Base-by-base conservation (phyloP, 192 early-diverging fungal genomes). In the Entomortierella beljakovae region DNA sequence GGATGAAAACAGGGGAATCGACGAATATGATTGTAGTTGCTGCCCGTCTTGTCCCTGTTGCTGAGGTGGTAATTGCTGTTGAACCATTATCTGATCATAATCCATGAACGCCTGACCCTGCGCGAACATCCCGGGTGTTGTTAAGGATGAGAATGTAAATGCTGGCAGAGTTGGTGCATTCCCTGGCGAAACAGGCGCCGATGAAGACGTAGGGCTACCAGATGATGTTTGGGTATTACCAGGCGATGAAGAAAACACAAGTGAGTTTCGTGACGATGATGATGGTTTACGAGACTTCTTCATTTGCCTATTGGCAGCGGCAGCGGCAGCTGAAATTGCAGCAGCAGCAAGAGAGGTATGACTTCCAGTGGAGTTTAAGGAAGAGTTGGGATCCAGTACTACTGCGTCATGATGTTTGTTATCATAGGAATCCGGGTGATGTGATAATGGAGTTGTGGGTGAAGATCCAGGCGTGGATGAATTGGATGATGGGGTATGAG, bases 81-180 rank as follows among this genome's bases (percentile, higher is more conserved):
- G 63, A 0, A 33, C 16, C 43, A 64, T 50, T 42, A 62, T 60
- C 31, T 60, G 66, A 0, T 70, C 75, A 70, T 59, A 70, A 10
- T 68, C 65, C 59, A 64, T 64, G 29, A 79, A 79, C 2, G 75
- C 61, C 22, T 79, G 75, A 3, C 75, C 75, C 16, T 69, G 34
- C 16, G 62, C 60, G 65, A 79, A 79, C 75, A 79, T 79, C 0
- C 75, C 75, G 7, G 75, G 75, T 1, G 68, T 65, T 10, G 75
- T 64, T 25, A 79, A 34, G 1, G 75, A 79, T 1, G 67, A 69
- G 37, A 79, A 79, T 11, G 61, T 46, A 29, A 79, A 70, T 34
- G 38, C 10, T 22, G 46, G 29, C 13, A 61, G 61, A 2, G 60
- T 53, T 20, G 38, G 32, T n/a, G n/a, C 25, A 6, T 6, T n/a